Base-by-base conservation (phyloP, 257 asterid genomes). In the Capsicum pubescens region DNA sequence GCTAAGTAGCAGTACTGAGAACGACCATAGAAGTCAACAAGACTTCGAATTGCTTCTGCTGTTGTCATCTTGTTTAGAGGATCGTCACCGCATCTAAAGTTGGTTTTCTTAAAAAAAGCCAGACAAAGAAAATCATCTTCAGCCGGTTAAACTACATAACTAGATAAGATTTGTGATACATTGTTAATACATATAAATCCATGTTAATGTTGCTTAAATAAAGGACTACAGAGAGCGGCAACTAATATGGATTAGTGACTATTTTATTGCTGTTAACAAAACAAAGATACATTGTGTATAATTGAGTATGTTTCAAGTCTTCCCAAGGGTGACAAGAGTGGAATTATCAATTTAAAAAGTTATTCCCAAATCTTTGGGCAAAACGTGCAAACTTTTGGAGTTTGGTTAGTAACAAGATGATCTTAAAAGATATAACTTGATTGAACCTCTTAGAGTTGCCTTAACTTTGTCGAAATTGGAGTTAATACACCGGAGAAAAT, bases 401-500 rank as follows among this genome's bases (percentile, higher is more conserved):
- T 13, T 52, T 36, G 81, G 21, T 67, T 36, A 68, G 21, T 68
- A 52, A 21, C 81, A 52, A 50, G n/a, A n/a, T n/a, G 63, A 52
- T 21, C 81, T 68, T 5, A 52, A 52, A 76, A 54, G 46, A 26
- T 3, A 6, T 92, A 94, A 98, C 95, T 96, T 93, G 98, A 94
- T 96, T 13, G 98, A 92, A 82, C 97, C 98, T 90, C 91, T 93
- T 8, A 96, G 95, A 15, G 98, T 94, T 36, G 98, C 98, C 90
- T 93, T 96, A 60, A 94, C 99, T 86, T 94, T 94, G 91, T 96
- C 99, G n/a, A 96, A 96, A 85, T 96, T 98, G 16, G 97, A 91
- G 78, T 96, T 96, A 84, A 92, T 92, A 89, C 98, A 94, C 5
- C 97, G 90, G 67, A 96, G 97, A 76, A 96, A 96, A 88, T 96